Evolutionary conservation across 2,329 filamentous ascomycete genomes (phyloP), one percentile per base, ranked within the genome.

Genomic region (Fusarium mangiferae): DNA sequence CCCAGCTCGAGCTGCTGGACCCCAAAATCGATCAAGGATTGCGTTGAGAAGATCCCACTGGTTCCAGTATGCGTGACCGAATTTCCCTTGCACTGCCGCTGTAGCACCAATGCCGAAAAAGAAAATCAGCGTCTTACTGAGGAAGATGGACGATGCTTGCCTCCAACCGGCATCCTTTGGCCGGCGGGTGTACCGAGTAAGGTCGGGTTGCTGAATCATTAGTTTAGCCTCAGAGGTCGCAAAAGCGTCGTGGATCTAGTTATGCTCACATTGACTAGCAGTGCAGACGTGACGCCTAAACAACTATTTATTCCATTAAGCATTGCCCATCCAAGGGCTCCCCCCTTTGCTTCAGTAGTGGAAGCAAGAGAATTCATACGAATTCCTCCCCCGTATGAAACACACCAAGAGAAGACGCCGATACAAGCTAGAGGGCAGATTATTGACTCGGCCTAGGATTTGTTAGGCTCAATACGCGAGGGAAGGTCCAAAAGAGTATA

Each of bases 1-100:
- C 3, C 78, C 82, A 0, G 79, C 76, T 7, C 82, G 73, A 5
- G 76, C 75, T 6, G 72, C 78, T 3, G 80, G 73, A 7, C 69
- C 79, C 73, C 80, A 82, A 30, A 81, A 75, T 61, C 81, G 79
- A 42, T 83, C 82, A 12, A 84, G 72, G 20, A 84, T 82, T 15
- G 80, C 77, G 13, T 81, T 78, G 6, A 83, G 75, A 12, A 83
- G 69, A 45, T 82, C 81, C 75, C 81, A 82, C 13, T 80, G 74
- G 39, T 83, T 83, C 81, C 82, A 83, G 69, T 81, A 82, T 7
- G 70, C 79, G 48, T 76, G 68, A 5, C 82, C 82, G 72, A 80
- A 83, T 17, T 77, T 78, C 10, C 78, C 79, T 52, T 82, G 78
- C 20, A 83, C 77, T 9, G 72, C 80, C 5, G 52, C 52, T 17